Conservation (phyloP, 768 basidiomycete species). For the Rhodotorula kratochvilovae region DNA sequence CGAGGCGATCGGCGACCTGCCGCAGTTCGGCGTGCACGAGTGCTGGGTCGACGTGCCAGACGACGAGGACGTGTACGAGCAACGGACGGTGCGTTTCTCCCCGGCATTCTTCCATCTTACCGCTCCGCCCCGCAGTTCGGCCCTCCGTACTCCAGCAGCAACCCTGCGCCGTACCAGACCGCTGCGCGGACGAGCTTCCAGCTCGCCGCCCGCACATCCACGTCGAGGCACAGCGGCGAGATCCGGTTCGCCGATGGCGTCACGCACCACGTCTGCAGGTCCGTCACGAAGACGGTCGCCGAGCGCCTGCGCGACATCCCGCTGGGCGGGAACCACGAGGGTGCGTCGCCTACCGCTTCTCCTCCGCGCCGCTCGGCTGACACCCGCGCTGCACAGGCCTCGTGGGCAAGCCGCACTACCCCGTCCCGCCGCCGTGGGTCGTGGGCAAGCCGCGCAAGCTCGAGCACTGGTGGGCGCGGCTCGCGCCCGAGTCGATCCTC, state of each 20-base stretch:
- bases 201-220: background rate
- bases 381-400: background rate
- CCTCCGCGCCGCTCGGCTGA: background rate
- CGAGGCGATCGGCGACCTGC: constrained; percentile 5
- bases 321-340: background rate
- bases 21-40: background rate
- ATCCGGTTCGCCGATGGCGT: background rate
- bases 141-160: background rate
- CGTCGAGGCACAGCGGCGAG: too few relatives aligned
- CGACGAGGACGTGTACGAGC: background rate
- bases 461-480: background rate
- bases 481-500: background rate
- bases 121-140: background rate
- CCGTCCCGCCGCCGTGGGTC: background rate
- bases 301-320: background rate
- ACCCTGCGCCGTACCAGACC: background rate
- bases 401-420: background rate
- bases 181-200: background rate
- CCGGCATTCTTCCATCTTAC: too few relatives aligned
- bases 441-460: too few relatives aligned
- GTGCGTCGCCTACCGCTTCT: background rate
- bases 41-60: background rate
- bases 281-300: background rate
- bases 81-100: background rate
- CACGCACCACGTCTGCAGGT: constrained; percentile 11